Evolutionary conservation across 2,329 filamentous ascomycete species (phyloP), one percentile per base, ranked within the genome.

Genomic region (Aspergillus ustus): DNA sequence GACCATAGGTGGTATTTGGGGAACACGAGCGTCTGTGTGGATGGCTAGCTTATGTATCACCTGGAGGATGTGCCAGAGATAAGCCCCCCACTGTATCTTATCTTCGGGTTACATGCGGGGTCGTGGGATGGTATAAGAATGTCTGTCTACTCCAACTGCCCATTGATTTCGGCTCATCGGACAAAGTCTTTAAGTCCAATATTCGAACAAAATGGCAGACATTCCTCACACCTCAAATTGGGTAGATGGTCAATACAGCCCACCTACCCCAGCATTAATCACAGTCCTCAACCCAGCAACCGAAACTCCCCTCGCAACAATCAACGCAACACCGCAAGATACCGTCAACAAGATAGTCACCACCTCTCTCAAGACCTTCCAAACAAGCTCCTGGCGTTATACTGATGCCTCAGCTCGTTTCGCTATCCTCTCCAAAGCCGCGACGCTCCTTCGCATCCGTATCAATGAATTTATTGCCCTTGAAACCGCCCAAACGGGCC

Each of bases 401-500:
- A 80, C 82, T 2, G 79, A 87, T 2, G 81, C 85, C 17, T 83
- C 88, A 53, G 69, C 78, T 9, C 85, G 88, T 22, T 89, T 87
- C 61, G 82, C 85, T 20, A 85, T 89, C 7, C 81, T 91, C 13
- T 87, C 89, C 56, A 84, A 78, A 56, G 84, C 85, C 8, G 87
- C 88, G 0, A 71, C 74, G 1, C 78, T 89, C 0, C 80, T 91
- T 3, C 79, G 80, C 1, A 71, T 73, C 0, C 78, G 82, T 7
- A 78, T 91, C 1, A 80, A 84, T 0, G 73, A 77, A 0, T 81
- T 91, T 44, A 87, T 91, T 53, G 73, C 78, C 8, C 80, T 90
- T 4, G 89, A 92, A 73, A 87, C 89, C 7, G 78, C 74, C 37
- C 89, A 91, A 73, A 92, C 89, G 0, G 89, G 89, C 2, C 85